phyloP scores from a whole-genome alignment of 768 basidiomycete species.

The Calocera cornea region DNA sequence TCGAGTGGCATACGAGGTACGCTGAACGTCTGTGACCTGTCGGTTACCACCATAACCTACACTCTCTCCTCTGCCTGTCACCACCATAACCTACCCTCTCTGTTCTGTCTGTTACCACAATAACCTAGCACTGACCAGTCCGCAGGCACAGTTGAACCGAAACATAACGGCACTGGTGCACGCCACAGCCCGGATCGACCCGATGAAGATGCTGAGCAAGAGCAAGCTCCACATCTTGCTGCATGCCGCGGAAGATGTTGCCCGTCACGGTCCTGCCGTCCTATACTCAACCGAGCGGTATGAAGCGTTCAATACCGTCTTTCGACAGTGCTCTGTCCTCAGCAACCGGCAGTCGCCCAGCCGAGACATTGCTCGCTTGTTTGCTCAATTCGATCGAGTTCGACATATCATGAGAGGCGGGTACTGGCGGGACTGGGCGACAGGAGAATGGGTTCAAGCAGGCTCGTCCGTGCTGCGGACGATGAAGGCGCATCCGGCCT shows the following conservation, averaged over 20 bases:
- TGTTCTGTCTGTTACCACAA: background rate
- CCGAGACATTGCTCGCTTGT: conserved; percentile 11
- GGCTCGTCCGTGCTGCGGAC: too few relatives aligned
- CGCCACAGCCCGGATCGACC: background rate
- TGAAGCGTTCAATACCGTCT: conserved; percentile 10
- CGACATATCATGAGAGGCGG: conserved; percentile 27
- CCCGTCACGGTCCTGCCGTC: conserved; percentile 27
- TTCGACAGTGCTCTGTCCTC: conserved; percentile 6
- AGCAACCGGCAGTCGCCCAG: conserved; percentile 13
- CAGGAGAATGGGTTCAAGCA: too few relatives aligned
- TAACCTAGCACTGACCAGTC: too few relatives aligned
- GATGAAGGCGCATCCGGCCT: too few relatives aligned
- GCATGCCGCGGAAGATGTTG: conserved; percentile 15
- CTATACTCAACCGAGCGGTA: conserved; percentile 23
- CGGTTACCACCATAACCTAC: background rate
- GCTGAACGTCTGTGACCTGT: background rate
- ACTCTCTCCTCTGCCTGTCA: too few relatives aligned
- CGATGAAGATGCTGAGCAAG: background rate
- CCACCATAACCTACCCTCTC: background rate
- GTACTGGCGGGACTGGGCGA: conserved; percentile 8
- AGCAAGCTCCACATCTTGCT: background rate
- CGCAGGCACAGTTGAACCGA: background rate
- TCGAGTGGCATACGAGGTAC: background rate
- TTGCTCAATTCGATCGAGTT: conserved; percentile 16
- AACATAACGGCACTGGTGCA: background rate